Base-by-base conservation (phyloP, 169 alveolate species). In the Plasmodium knowlesi region DNA sequence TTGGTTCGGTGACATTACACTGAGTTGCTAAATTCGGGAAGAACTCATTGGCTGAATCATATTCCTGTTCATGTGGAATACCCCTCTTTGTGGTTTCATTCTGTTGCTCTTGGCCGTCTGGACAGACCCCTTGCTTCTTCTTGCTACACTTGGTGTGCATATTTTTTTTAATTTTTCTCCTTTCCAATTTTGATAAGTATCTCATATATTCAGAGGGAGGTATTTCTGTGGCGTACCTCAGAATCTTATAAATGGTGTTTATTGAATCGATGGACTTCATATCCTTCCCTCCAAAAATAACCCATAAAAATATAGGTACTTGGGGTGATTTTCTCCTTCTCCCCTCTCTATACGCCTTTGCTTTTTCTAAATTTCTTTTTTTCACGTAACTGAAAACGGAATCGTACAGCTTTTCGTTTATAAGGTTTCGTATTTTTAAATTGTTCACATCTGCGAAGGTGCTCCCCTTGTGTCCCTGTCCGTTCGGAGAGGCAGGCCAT, bases 231-330 rank as follows among this genome's bases (percentile, higher is more conserved):
- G 94, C 94, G 50, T 89, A 89, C 41, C 94, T 28, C 9, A 89
- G 46, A 19, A 89, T 80, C 34, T 89, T 89, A 30, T 89, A 89
- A 25, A 89, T 90, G 32, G 50, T 79, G 82, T 79, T 89, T 78
- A 89, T 32, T 12, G 94, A 89, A 10, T 89, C 94, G 83, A 89
- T 89, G 14, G 94, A 89, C 10, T 89, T 89, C 94, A 89, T 89
- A 67, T 89, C 94, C 25, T 89, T 89, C 34, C 94, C 94, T 9
- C 94, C 94, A 57, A 89, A 89, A 43, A 89, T 79, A n/a, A 89
- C 76, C 94, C 94, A 89, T 22, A 89, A 12, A 28, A 34, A 89
- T 8, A 89, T 89, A 6, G 94, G 94, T 22, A 89, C 74, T 25
- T 79, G 76, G 19, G 61, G 19, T 19, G 22, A 12, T 16, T 22